Evolutionary conservation across 176 grass and related monocot genomes (phyloP).

Genomic region (Hordeum vulgare): MorexV3_pseudomolecules_assembly NC_058524.1:44675648-44676147

Average conservation of each 20-base stretch:
- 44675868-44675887: slow-evolving; percentile 29
- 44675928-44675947: slow-evolving; percentile 57
- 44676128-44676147: slow-evolving; percentile 63
- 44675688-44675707: slow-evolving; percentile 9
- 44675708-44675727: slow-evolving; percentile 26
- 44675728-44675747: slow-evolving; percentile 35
- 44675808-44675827: slow-evolving; percentile 29
- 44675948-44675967: slow-evolving; percentile 59
- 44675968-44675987: slow-evolving; percentile 57
- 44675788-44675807: slow-evolving; percentile 51
- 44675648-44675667: slow-evolving; percentile 62
- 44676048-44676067: slow-evolving; percentile 69
- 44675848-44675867: slow-evolving; percentile 50
- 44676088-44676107: slow-evolving; percentile 2
- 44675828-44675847: slow-evolving; percentile 35
- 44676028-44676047: slow-evolving; percentile 55
- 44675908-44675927: slow-evolving; percentile 63
- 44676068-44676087: slow-evolving; percentile 60
- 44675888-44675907: slow-evolving; percentile 15
- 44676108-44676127: slow-evolving; percentile 22
- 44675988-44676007: slow-evolving; percentile 46
- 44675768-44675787: slow-evolving; percentile 40
- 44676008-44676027: slow-evolving; percentile 50
- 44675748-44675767: slow-evolving; percentile 51
- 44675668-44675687: slow-evolving; percentile 67